phyloP scores from a whole-genome alignment of 139 green algal genomes.

The Closterium sp. region DNA sequence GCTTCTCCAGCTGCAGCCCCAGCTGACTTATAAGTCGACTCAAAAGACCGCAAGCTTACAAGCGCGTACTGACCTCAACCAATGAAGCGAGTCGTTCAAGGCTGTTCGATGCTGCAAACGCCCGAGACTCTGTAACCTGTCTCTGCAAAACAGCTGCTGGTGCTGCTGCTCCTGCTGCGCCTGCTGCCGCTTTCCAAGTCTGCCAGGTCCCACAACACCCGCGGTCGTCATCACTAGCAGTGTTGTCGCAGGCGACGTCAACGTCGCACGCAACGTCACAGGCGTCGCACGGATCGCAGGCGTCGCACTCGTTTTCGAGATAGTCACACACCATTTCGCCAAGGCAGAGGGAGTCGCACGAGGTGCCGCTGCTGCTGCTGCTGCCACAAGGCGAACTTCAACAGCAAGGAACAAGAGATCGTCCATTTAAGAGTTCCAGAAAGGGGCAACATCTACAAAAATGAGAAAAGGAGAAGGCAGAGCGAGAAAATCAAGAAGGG shows the following conservation, averaged over 20 bases:
- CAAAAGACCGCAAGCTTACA: too few relatives aligned
- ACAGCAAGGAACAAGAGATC: neutral
- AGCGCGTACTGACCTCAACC: too few relatives aligned
- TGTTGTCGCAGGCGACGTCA: neutral
- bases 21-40: too few relatives aligned
- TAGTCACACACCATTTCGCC: neutral
- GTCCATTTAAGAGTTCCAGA: neutral
- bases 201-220: too few relatives aligned
- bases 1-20: too few relatives aligned
- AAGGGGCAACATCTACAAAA: neutral
- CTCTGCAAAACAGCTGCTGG: too few relatives aligned
- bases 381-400: neutral
- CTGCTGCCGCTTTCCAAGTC: too few relatives aligned
- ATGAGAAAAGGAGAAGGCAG: neutral
- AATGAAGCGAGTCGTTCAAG: too few relatives aligned
- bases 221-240: too few relatives aligned
- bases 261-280: neutral
- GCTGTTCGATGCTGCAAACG: too few relatives aligned
- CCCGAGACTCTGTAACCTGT: too few relatives aligned
- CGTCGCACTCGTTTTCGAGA: neutral
- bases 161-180: too few relatives aligned
- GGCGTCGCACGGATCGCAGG: neutral
- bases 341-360: neutral
- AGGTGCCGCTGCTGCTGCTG: neutral
- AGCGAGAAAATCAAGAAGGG: neutral